phyloP scores from a whole-genome alignment of 2,329 filamentous ascomycete genomes.

The Penicillium aurantiogriseum region DNA sequence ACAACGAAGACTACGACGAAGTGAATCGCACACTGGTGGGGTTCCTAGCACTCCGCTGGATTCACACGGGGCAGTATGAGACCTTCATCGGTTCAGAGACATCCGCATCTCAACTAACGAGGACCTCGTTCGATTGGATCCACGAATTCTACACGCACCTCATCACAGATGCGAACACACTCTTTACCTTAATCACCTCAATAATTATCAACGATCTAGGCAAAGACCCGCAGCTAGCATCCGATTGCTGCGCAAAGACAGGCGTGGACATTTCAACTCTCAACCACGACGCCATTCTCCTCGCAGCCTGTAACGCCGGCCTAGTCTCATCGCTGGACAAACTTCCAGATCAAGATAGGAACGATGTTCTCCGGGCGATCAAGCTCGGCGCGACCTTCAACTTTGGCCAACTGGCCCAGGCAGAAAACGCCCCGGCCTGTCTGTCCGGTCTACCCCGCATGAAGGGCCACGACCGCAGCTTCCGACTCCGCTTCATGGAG shows the following conservation, averaged over 20 bases:
- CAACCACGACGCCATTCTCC: conserved; percentile 17
- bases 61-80: conserved; percentile 14
- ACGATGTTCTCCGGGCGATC: conserved; percentile 9
- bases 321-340: conserved; percentile 7
- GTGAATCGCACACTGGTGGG: conserved; percentile 17
- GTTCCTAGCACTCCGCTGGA: conserved; percentile 18
- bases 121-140: conserved; percentile 18
- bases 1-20: conserved; percentile 16
- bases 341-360: conserved; percentile 2
- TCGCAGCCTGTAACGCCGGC: conserved; percentile 9
- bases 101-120: conserved; percentile 1
- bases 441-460: conserved; percentile 8
- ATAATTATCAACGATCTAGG: conserved; percentile 17
- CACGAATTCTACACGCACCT: conserved; percentile 3
- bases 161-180: conserved; percentile 5
- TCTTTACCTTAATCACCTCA: conserved; percentile 15
- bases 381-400: conserved; percentile 16
- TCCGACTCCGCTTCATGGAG: conserved; percentile 19
- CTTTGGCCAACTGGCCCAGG: conserved; percentile 18
- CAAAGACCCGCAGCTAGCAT: conserved; percentile 16
- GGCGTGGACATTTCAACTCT: conserved; percentile 12
- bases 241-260: conserved; percentile 9
- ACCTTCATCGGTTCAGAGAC: conserved; percentile 14
- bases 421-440: conserved; percentile 15
- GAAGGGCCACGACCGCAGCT: conserved; percentile 5